phyloP scores from a whole-genome alignment of 805 yeast species.

The Kuraishia hungarica region DNA sequence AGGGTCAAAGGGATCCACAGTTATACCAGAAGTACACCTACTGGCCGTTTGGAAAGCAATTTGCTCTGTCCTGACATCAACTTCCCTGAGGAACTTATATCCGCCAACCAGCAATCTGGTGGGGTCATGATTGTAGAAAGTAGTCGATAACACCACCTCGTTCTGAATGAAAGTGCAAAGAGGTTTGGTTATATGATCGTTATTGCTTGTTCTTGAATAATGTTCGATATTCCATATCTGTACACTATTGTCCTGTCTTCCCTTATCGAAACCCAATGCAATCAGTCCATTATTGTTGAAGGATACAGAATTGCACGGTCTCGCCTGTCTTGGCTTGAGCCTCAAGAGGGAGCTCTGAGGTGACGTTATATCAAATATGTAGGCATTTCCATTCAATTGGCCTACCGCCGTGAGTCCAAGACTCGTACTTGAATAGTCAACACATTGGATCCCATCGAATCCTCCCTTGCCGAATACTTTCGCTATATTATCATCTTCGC shows the following conservation, averaged over 20 bases:
- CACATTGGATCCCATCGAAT: constrained; percentile 59
- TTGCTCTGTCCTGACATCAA: constrained; percentile 58
- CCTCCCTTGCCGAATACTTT: constrained; percentile 50
- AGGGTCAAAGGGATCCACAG: constrained; percentile 59
- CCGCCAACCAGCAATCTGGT: constrained; percentile 60
- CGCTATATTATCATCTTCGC: constrained; percentile 42
- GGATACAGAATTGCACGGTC: constrained; percentile 71
- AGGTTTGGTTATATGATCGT: constrained; percentile 46
- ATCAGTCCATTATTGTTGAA: constrained; percentile 58
- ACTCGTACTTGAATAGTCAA: constrained; percentile 47
- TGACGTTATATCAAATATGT: constrained; percentile 49
- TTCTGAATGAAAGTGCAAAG: constrained; percentile 53
- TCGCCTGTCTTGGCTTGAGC: constrained; percentile 51
- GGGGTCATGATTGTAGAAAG: constrained; percentile 54
- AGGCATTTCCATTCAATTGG: constrained; percentile 58
- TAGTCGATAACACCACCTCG: constrained; percentile 64
- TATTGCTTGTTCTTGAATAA: constrained; percentile 36
- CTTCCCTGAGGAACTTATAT: constrained; percentile 67
- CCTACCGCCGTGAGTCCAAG: constrained; percentile 68
- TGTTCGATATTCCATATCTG: constrained; percentile 75
- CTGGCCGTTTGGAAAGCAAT: constrained; percentile 73
- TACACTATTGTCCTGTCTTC: constrained; percentile 65
- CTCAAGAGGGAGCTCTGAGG: constrained; percentile 26
- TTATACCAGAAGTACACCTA: constrained; percentile 58
- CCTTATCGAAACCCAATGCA: constrained; percentile 75